Conservation (phyloP, 108 stramenopile genomes). For the Cyclotella sp. region DNA sequence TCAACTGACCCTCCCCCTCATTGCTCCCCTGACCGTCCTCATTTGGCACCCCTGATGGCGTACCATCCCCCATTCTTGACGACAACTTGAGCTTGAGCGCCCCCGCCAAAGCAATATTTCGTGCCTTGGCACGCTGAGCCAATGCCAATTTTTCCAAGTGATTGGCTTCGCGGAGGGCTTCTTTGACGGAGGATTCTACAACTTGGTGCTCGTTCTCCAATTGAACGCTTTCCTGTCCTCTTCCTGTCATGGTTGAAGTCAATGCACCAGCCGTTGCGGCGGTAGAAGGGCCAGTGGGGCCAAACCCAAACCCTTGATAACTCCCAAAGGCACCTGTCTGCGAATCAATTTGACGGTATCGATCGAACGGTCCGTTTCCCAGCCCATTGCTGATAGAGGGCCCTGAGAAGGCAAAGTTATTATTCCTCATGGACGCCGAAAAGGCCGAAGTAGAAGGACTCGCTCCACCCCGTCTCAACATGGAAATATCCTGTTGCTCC, state of each 20-base stretch:
- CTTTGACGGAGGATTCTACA: slow-evolving; percentile 28
- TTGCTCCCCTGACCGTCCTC: not conserved
- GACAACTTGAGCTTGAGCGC: slow-evolving; percentile 25
- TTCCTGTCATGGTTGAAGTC: not conserved
- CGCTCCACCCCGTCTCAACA: not conserved
- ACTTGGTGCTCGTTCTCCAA: not conserved
- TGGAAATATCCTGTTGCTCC: slow-evolving; percentile 25
- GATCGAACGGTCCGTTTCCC: slow-evolving; percentile 12
- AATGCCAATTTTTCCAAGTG: slow-evolving; percentile 43
- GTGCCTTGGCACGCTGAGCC: slow-evolving; percentile 38
- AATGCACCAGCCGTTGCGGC: not conserved
- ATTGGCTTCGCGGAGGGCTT: slow-evolving; percentile 38
- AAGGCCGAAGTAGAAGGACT: not conserved
- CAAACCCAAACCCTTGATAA: not conserved
- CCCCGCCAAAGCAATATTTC: slow-evolving; percentile 27
- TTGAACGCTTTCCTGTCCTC: not conserved
- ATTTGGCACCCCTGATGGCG: not conserved
- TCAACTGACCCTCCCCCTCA: not conserved
- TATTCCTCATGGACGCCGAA: not conserved
- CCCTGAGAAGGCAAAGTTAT: slow-evolving; percentile 15
- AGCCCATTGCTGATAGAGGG: slow-evolving; percentile 14
- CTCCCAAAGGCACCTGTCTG: slow-evolving; percentile 5
- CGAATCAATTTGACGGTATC: slow-evolving; percentile 7
- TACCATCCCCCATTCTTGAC: not conserved
- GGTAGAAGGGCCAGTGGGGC: not conserved